These are phyloP conservation scores for Pinus taeda DNA, from an alignment of 75 land plant genomes.

Conservation along the genomic window DNA sequence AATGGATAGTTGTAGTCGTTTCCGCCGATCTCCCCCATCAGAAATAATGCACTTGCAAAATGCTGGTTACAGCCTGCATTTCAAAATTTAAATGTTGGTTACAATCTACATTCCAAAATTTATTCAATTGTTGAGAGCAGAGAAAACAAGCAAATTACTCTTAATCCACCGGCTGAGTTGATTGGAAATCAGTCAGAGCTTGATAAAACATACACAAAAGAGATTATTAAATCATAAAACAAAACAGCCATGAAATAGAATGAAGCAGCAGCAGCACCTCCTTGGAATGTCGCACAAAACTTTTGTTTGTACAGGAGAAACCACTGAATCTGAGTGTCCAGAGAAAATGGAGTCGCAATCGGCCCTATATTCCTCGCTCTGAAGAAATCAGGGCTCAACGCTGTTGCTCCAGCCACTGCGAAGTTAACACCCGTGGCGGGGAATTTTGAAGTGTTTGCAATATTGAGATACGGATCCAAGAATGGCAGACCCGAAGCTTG, in stretches of 20 bases:
- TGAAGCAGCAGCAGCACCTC: neutral
- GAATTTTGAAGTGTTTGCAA: neutral
- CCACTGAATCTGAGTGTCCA: neutral
- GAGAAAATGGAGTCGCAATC: neutral
- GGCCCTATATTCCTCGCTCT: too few species aligned
- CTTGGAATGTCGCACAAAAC: too few species aligned
- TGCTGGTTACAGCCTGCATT: constrained; percentile 7
- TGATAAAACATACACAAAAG: too few species aligned
- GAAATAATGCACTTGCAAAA: constrained; percentile 11
- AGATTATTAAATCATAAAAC: too few species aligned
- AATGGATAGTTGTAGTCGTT: constrained; percentile 31
- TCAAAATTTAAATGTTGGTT: neutral
- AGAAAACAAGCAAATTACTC: too few species aligned
- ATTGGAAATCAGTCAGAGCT: too few species aligned
- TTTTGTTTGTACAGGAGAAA: neutral
- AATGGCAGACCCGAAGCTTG: neutral
- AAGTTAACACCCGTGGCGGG: too few species aligned
- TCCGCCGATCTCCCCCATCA: constrained; percentile 34
- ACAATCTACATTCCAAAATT: constrained; percentile 10
- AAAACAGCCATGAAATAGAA: too few species aligned
- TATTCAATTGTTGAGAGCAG: too few species aligned
- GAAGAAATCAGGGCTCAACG: too few species aligned
- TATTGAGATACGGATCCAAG: neutral
- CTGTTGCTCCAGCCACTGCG: too few species aligned
- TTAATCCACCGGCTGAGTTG: too few species aligned